Percentiles rank a stretch among this genome's conserved stretches.
These are phyloP conservation scores for Candida berthetii DNA, from an alignment of 805 yeast genomes.

Conservation along the genomic window DNA sequence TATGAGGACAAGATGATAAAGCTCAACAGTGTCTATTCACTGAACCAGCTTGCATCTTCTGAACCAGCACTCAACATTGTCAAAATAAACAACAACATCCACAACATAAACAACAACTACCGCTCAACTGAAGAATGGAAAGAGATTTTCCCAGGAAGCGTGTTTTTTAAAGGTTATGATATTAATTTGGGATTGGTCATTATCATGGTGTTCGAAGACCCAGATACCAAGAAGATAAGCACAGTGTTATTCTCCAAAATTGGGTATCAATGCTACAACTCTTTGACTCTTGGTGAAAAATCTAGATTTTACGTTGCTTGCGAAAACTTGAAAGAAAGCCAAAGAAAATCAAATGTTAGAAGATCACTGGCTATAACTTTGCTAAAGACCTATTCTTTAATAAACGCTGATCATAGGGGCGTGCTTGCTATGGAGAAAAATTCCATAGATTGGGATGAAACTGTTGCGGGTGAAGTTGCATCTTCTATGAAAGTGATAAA, in stretches of 20 bases:
- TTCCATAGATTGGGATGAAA: constrained; percentile 60
- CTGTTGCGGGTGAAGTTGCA: constrained; percentile 78
- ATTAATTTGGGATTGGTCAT: constrained; percentile 35
- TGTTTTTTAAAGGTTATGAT: constrained; percentile 48
- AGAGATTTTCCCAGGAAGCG: constrained; percentile 38
- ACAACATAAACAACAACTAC: constrained; percentile 9
- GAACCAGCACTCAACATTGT: constrained; percentile 18
- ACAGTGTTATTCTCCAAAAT: constrained; percentile 53
- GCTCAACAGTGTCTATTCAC: neutral
- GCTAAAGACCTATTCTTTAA: constrained; percentile 57
- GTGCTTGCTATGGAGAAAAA: neutral
- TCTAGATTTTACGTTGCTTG: constrained; percentile 80
- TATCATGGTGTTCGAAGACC: constrained; percentile 45
- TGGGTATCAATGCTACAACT: constrained; percentile 57
- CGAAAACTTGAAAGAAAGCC: constrained; percentile 49
- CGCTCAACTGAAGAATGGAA: constrained; percentile 30
- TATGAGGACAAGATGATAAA: neutral
- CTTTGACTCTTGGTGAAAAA: constrained; percentile 47
- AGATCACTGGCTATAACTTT: constrained; percentile 71
- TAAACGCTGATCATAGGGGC: constrained; percentile 25
- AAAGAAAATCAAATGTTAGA: constrained; percentile 53
- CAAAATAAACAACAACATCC: constrained; percentile 14
- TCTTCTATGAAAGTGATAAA: constrained; percentile 52
- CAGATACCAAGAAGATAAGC: constrained; percentile 37
- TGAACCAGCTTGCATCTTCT: neutral